Percentiles rank a stretch among this genome's conserved stretches.
Evolutionary conservation across 805 yeast species (phyloP).

Genomic region (Cyberlindnera nakhonratchasimensis): DNA sequence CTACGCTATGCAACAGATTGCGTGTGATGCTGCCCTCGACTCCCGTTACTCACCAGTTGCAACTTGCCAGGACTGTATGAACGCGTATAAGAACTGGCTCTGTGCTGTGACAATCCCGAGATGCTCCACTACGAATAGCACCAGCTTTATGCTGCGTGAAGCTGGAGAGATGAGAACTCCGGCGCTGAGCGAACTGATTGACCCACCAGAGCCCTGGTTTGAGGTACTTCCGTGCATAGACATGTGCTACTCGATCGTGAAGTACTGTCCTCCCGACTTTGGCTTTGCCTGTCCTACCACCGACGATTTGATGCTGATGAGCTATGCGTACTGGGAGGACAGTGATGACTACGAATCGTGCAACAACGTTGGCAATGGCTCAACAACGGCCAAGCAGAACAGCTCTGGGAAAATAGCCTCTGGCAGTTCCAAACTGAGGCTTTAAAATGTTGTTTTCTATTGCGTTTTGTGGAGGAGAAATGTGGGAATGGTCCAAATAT

Average conservation of each 20-base stretch:
- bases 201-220: conserved; percentile 56
- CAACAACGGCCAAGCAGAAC: background rate
- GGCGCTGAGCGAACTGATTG: conserved; percentile 50
- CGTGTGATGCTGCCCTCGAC: conserved; percentile 68
- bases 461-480: background rate
- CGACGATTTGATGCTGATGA: conserved; percentile 21
- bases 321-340: conserved; percentile 29
- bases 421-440: background rate
- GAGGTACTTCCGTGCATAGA: conserved; percentile 87
- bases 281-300: conserved; percentile 68
- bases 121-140: conserved; percentile 53
- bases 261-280: conserved; percentile 79
- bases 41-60: conserved; percentile 70
- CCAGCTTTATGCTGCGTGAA: conserved; percentile 45
- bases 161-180: conserved; percentile 55
- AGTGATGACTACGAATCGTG: conserved; percentile 34
- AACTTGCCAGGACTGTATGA: conserved; percentile 68
- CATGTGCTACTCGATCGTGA: conserved; percentile 71
- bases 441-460: background rate
- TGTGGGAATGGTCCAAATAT: too few species aligned
- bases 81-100: conserved; percentile 79
- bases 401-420: background rate
- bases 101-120: conserved; percentile 88
- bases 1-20: conserved; percentile 67
- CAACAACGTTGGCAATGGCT: conserved; percentile 36